Evolutionary conservation across 768 basidiomycete species (phyloP), one percentile per base, ranked within the genome.

Genomic region (Suillus bovinus): DNA sequence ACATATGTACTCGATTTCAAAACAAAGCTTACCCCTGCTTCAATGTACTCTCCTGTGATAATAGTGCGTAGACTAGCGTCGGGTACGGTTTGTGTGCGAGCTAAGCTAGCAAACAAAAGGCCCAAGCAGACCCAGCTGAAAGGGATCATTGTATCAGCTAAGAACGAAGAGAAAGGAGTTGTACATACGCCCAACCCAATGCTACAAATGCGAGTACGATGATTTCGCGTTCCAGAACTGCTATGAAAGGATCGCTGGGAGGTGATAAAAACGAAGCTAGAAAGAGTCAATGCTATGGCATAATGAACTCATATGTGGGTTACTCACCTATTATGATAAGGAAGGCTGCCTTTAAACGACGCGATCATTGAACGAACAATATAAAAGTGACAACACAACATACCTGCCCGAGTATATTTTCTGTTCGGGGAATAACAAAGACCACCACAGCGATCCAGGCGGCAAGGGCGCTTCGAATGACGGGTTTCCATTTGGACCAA

Each of bases 61-160:
- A 83, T 81, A 4, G 75, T 75, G 10, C 68, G 46, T 1, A 79
- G 46, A 4, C 78, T 71, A 0, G 80, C 83, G 27, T 67, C 70
- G 3, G 78, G 71, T 58, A 79, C 73, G 16, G 74, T 78, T 41
- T 83, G 67, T 1, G 66, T 74, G 14, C 90, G 82, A 1, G 86
- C 79, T 5, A 89, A 69, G 67, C 83, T 76, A 4, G 90, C 86
- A 4, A 90, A 72, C 63, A 82, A 82, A 7, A 91, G 83, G 5
- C 83, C 90, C 4, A 92, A 76, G 68, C 85, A 87, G 13, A 76
- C 74, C 89, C 89, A 92, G 29, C 89, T 90, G 47, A 39, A 58
- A 10, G 39, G n/a, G 52, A 16, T 9, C 0, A 46, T 9, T 54
- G 41, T 59, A 17, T 5, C 54, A 16, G 20, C 9, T 5, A 53